Conservation (phyloP, 306 rosid genomes). For the Cucurbita ficifolia region DNA sequence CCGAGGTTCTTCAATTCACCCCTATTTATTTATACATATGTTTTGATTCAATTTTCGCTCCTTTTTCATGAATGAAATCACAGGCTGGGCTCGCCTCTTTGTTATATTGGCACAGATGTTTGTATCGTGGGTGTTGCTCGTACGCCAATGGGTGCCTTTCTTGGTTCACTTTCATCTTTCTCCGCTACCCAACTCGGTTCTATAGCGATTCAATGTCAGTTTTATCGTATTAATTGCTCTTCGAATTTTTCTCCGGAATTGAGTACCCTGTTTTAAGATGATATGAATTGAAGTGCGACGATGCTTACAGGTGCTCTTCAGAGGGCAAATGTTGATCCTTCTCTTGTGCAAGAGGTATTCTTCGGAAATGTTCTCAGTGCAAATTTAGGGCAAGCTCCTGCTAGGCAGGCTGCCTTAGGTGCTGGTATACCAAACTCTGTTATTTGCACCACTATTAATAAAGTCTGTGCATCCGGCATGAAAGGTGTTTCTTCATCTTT, state of each 20-base stretch:
- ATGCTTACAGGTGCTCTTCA: conserved; percentile 51
- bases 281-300: not conserved
- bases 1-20: not conserved
- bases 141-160: conserved; percentile 77
- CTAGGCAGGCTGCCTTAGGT: conserved; percentile 86
- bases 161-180: conserved; percentile 67
- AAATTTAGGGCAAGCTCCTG: conserved; percentile 93
- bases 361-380: conserved; percentile 90
- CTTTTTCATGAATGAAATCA: not conserved
- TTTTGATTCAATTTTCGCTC: not conserved
- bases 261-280: not conserved
- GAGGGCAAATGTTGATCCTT: conserved; percentile 70
- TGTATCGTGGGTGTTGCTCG: conserved; percentile 89
- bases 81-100: not conserved
- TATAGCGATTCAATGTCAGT: conserved; percentile 43
- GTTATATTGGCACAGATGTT: conserved; percentile 37
- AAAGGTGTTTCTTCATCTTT: conserved; percentile 34
- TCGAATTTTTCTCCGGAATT: not conserved
- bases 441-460: conserved; percentile 80
- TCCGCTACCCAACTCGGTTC: conserved; percentile 85
- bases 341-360: conserved; percentile 85
- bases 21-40: not conserved
- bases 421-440: conserved; percentile 77
- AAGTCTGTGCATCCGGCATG: conserved; percentile 84
- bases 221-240: not conserved